phyloP scores from a whole-genome alignment of 177 flowering plant species.

The Telopea speciosissima region DNA sequence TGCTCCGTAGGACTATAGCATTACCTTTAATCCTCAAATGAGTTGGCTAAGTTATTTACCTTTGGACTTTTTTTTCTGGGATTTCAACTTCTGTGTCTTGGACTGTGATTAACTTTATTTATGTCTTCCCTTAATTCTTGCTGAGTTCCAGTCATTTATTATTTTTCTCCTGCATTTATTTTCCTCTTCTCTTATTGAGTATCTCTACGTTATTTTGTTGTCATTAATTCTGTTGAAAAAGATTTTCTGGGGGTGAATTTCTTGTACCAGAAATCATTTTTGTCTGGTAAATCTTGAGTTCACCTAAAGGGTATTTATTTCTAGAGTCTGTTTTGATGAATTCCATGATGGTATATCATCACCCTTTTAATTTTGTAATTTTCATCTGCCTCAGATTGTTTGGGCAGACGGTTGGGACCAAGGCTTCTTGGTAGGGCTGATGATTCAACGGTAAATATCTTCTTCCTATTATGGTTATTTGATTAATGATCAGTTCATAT shows the following conservation, averaged over 20 bases:
- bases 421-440: slow-evolving; percentile 72
- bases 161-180: background rate
- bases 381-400: slow-evolving; percentile 56
- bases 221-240: background rate
- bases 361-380: slow-evolving; percentile 1
- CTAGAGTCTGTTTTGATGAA: background rate
- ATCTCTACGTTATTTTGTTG: background rate
- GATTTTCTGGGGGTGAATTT: background rate
- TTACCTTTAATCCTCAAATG: too few species aligned
- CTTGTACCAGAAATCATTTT: background rate
- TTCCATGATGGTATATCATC: background rate
- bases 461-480: background rate
- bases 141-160: background rate
- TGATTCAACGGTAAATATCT: slow-evolving; percentile 60
- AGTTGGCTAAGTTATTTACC: background rate
- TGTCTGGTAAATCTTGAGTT: background rate
- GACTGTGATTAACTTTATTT: too few species aligned
- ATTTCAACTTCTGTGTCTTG: too few species aligned
- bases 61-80: background rate
- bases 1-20: too few species aligned
- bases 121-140: background rate
- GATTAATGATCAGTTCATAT: background rate
- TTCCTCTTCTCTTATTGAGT: background rate
- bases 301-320: background rate
- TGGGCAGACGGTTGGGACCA: slow-evolving; percentile 86